A percentile compares a stretch with the other conserved stretches of the same genome.
phyloP scores from a whole-genome alignment of 371 early-diverging fungal species.

The Mucor indicus region DNA sequence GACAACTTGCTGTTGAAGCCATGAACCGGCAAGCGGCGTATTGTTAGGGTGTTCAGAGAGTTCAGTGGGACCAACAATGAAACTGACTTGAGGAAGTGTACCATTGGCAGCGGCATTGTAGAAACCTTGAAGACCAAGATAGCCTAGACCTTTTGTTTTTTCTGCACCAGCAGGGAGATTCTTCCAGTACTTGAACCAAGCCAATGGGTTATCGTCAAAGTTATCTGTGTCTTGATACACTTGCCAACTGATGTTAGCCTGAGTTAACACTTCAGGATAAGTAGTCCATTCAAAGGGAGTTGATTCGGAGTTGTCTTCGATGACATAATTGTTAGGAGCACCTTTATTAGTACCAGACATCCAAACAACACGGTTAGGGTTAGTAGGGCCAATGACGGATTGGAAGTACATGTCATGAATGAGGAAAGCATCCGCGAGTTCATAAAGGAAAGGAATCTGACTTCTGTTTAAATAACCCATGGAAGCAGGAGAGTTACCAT shows the following conservation, averaged over 20 bases:
- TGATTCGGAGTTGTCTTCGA: conserved; percentile 24
- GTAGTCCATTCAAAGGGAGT: conserved; percentile 18
- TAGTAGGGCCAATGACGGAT: conserved; percentile 20
- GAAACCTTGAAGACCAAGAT: conserved; percentile 24
- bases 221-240: conserved; percentile 27
- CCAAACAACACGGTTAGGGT: conserved; percentile 30
- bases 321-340: conserved; percentile 8
- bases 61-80: conserved; percentile 18
- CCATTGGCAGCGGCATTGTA: conserved; percentile 24
- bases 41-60: conserved; percentile 22
- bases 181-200: conserved; percentile 29
- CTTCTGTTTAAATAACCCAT: conserved; percentile 25
- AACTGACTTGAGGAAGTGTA: conserved; percentile 21
- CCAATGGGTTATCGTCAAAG: conserved; percentile 18
- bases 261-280: conserved; percentile 22
- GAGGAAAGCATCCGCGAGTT: conserved; percentile 26
- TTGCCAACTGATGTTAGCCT: conserved; percentile 23
- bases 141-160: conserved; percentile 24
- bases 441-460: conserved; percentile 24
- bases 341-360: conserved; percentile 24
- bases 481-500: conserved; percentile 20
- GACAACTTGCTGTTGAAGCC: conserved; percentile 30
- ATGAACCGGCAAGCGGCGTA: conserved; percentile 29
- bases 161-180: conserved; percentile 19
- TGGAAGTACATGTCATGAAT: conserved; percentile 32